Percentiles rank a stretch among this genome's conserved stretches.
Evolutionary conservation across 345 rosid genomes (phyloP).

Genomic region (Microcos paniculata): DNA sequence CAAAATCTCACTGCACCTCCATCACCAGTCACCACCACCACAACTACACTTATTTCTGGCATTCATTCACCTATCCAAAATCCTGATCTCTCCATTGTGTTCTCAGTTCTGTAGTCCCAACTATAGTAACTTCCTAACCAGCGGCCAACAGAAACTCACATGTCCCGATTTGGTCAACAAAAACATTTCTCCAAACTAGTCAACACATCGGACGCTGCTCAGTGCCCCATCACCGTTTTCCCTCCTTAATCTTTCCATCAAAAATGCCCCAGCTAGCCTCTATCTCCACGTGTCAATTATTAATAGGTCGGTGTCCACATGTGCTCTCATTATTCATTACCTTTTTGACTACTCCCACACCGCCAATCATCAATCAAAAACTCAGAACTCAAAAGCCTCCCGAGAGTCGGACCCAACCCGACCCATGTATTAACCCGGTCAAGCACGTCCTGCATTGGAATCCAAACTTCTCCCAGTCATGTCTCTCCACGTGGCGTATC

Average conservation of each 20-base stretch:
- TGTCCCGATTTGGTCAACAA: neutral
- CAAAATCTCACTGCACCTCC: neutral
- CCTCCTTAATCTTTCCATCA: neutral
- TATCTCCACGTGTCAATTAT: slow-evolving; percentile 34
- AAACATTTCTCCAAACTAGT: neutral
- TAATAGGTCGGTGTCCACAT: slow-evolving; percentile 27
- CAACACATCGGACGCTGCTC: neutral
- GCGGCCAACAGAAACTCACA: slow-evolving; percentile 6
- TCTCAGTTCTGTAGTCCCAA: neutral
- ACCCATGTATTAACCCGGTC: slow-evolving; percentile 36
- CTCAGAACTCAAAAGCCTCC: slow-evolving; percentile 1
- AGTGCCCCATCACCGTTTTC: neutral
- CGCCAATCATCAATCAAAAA: neutral
- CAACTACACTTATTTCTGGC: neutral
- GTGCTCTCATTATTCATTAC: neutral
- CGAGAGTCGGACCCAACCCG: slow-evolving; percentile 6
- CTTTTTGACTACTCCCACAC: neutral
- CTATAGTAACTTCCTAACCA: neutral
- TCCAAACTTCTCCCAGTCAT: slow-evolving; percentile 27
- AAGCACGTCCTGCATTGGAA: slow-evolving; percentile 44
- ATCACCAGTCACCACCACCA: neutral
- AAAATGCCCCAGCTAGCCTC: neutral
- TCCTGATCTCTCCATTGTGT: neutral
- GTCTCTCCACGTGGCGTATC: slow-evolving; percentile 46
- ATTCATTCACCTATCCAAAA: neutral